Evolutionary conservation across 2,329 filamentous ascomycete genomes (phyloP), one percentile per base, ranked within the genome.

Genomic region (Penicillium rolfsii): DNA sequence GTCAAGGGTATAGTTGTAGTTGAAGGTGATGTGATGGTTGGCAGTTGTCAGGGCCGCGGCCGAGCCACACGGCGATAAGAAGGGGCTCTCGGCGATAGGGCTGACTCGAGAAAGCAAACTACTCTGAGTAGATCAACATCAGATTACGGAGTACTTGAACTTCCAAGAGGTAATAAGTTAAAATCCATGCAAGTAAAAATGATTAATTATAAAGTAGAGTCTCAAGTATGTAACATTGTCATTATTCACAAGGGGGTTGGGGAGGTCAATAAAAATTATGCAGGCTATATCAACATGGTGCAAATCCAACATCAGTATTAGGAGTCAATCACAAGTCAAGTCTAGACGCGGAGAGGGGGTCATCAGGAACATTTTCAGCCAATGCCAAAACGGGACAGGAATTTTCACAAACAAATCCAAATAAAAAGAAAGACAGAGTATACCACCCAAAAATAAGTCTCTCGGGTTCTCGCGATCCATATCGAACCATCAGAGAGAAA

Each of bases 41-140:
- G 24, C 19, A 1, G 33, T 26, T 26, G 22, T 43, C 6, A 6
- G 22, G 16, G 1, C 28, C 22, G 43, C 35, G 36, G 52, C 28
- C 28, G 36, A 50, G 57, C 50, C 49, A 30, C 49, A 28, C 63
- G 63, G 63, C 16, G 63, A 61, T 65, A 65, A 65, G 63, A 50
- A 45, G 58, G 33, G 53, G 50, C 38, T 52, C 57, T 57, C 63
- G 63, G 63, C 49, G 53, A 60, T 64, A 55, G 55, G 5, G 33
- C 22, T 35, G 22, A n/a, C n/a, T 24, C 8, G 9, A 16, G 5
- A 12, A 30, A n/a, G 12, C 38, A 41, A 14, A 11, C 30, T 33
- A 35, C 38, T 30, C 43, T 16, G 19, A 19, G 14, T 45, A 35
- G 19, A 50, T 36, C 26, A 53, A 7, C 28, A 35, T 53, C n/a